Evolutionary conservation across 2,329 filamentous ascomycete species (phyloP).

Genomic region (Coniella lustricola): DNA sequence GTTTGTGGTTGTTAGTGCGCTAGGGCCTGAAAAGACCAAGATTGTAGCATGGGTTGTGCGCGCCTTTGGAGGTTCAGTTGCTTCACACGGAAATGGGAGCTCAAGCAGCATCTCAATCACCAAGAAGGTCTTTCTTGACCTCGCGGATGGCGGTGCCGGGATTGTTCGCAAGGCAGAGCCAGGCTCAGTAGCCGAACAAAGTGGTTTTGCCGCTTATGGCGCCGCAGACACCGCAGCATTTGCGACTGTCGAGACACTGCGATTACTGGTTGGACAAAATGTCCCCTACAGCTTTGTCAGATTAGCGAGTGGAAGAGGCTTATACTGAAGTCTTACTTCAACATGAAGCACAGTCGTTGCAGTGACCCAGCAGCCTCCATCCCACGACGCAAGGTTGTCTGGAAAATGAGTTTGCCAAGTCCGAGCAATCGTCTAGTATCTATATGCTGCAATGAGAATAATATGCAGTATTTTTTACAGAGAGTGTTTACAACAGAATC

Average conservation of each 20-base stretch:
- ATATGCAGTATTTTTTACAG: neutral
- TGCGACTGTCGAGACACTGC: slow-evolving; percentile 74
- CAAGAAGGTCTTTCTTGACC: slow-evolving; percentile 71
- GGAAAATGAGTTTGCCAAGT: too few species aligned
- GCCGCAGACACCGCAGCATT: slow-evolving; percentile 75
- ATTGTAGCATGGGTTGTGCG: slow-evolving; percentile 72
- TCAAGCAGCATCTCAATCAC: slow-evolving; percentile 29
- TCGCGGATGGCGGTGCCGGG: slow-evolving; percentile 56
- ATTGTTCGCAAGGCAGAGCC: slow-evolving; percentile 59
- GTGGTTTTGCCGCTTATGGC: slow-evolving; percentile 74
- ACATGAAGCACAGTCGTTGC: too few species aligned
- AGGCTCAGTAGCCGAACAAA: slow-evolving; percentile 60
- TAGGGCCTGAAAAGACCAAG: slow-evolving; percentile 71
- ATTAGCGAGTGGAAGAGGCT: slow-evolving; percentile 51
- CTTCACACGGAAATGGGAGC: slow-evolving; percentile 16
- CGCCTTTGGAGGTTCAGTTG: slow-evolving; percentile 54
- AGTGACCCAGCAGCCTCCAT: too few species aligned
- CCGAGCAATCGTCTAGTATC: too few species aligned
- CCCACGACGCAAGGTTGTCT: too few species aligned
- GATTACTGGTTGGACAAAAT: slow-evolving; percentile 76
- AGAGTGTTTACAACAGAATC: too few species aligned
- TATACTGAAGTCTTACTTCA: slow-evolving; percentile 31
- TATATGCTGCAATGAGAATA: neutral
- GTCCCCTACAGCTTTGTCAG: slow-evolving; percentile 83
- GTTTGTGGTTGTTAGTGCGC: slow-evolving; percentile 73